These are phyloP conservation scores for Kluyveromyces sp. DNA, from an alignment of 1,139 yeast genomes.

Conservation along the genomic window DNA sequence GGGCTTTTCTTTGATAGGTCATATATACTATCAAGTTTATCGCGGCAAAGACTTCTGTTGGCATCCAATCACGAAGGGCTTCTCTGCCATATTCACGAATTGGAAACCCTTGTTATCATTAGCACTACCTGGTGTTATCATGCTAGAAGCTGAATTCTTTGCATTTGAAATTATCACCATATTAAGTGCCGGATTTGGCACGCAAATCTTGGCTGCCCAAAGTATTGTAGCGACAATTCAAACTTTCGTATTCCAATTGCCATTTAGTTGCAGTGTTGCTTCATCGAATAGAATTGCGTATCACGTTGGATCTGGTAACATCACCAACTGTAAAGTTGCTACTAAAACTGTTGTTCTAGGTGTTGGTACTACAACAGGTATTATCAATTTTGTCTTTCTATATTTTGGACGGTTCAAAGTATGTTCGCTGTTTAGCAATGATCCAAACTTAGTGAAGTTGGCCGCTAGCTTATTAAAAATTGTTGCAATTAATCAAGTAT, in stretches of 20 bases:
- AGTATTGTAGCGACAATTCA: constrained; percentile 36
- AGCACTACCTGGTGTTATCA: constrained; percentile 37
- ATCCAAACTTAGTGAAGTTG: constrained; percentile 37
- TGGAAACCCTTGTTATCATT: constrained; percentile 34
- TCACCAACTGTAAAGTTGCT: constrained; percentile 28
- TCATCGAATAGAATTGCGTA: constrained; percentile 37
- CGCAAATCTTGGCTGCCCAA: constrained; percentile 37
- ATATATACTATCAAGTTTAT: constrained; percentile 24
- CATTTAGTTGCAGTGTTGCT: constrained; percentile 37
- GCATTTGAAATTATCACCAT: constrained; percentile 38
- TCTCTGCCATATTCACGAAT: constrained; percentile 24
- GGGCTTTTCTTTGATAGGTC: constrained; percentile 29
- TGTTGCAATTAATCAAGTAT: constrained; percentile 56
- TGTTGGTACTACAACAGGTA: constrained; percentile 24
- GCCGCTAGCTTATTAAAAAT: constrained; percentile 52
- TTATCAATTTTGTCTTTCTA: constrained; percentile 29
- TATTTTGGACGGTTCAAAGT: constrained; percentile 23
- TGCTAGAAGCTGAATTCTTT: constrained; percentile 38
- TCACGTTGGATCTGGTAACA: constrained; percentile 31
- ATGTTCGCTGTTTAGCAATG: constrained; percentile 26
- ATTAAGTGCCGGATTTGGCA: constrained; percentile 36
- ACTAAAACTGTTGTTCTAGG: constrained; percentile 25
- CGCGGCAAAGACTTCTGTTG: constrained; percentile 40
- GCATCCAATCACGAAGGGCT: constrained; percentile 28
- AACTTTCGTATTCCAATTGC: constrained; percentile 35